Evolutionary conservation across 768 basidiomycete genomes (phyloP).

Genomic region (Boletus patriciae): DNA sequence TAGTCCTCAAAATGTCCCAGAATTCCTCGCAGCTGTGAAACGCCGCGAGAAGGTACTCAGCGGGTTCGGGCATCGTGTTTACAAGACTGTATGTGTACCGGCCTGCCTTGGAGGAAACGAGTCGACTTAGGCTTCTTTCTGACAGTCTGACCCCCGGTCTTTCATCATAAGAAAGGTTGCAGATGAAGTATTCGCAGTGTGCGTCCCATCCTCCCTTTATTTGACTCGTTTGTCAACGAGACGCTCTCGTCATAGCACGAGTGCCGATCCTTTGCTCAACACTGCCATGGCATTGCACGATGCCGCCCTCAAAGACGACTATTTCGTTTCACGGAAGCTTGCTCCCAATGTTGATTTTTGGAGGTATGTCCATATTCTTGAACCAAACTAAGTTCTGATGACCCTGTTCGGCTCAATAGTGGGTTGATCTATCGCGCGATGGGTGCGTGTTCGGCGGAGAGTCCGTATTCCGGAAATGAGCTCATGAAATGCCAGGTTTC

Average conservation of each 20-base stretch:
- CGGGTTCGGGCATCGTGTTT: conserved; percentile 86
- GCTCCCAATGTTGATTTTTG: conserved; percentile 94
- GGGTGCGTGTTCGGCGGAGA: conserved; percentile 49
- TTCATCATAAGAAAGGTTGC: conserved; percentile 90
- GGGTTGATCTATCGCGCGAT: conserved; percentile 90
- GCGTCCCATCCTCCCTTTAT: conserved; percentile 25
- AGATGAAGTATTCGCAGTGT: conserved; percentile 90
- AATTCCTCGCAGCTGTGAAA: conserved; percentile 85
- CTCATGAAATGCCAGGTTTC: conserved; percentile 57
- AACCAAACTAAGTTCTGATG: not conserved
- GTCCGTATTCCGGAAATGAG: not conserved
- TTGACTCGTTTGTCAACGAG: not conserved
- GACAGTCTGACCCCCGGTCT: conserved; percentile 84
- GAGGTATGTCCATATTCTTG: conserved; percentile 36
- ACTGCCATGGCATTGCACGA: conserved; percentile 89
- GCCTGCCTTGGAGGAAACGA: not conserved
- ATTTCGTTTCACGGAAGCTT: conserved; percentile 77
- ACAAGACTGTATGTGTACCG: conserved; percentile 58
- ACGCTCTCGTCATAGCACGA: conserved; percentile 53
- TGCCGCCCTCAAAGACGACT: conserved; percentile 87
- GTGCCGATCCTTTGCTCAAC: conserved; percentile 79
- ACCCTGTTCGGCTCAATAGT: conserved; percentile 36
- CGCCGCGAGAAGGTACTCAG: conserved; percentile 84
- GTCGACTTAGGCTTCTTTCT: not conserved
- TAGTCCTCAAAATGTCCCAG: conserved; percentile 81